Evolutionary conservation across 2,329 filamentous ascomycete species (phyloP).

Genomic region (Xylariaceae sp.): DNA sequence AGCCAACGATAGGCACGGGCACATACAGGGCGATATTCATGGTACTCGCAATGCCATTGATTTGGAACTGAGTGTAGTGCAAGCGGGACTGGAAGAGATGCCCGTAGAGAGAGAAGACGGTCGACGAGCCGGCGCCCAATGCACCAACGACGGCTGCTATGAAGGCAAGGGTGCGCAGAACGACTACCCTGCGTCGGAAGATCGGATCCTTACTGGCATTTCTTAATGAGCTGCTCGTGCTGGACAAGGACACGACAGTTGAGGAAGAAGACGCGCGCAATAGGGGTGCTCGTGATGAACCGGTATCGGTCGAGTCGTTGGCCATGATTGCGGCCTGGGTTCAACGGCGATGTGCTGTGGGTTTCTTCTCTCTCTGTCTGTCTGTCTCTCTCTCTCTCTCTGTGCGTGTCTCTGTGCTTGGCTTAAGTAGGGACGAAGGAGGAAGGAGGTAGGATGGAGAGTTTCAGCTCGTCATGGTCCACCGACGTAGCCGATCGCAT

Average conservation of each 20-base stretch:
- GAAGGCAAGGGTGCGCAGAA: slow-evolving; percentile 45
- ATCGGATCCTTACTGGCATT: slow-evolving; percentile 24
- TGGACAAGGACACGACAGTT: slow-evolving; percentile 24
- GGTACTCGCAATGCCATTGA: slow-evolving; percentile 81
- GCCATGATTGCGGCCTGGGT: slow-evolving; percentile 20
- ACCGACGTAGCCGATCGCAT: not conserved
- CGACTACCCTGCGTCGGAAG: slow-evolving; percentile 24
- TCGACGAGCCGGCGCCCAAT: slow-evolving; percentile 85
- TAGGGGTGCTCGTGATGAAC: slow-evolving; percentile 25
- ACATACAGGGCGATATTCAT: slow-evolving; percentile 87
- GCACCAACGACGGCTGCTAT: slow-evolving; percentile 50
- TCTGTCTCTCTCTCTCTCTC: not conserved
- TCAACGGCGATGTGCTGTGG: not conserved
- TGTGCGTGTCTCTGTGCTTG: not conserved
- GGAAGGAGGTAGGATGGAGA: not conserved
- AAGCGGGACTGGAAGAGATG: slow-evolving; percentile 82
- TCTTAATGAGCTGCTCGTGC: slow-evolving; percentile 29
- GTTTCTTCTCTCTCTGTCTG: not conserved
- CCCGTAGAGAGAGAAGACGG: slow-evolving; percentile 89
- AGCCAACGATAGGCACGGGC: slow-evolving; percentile 84
- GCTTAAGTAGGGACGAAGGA: not conserved
- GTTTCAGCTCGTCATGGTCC: not conserved
- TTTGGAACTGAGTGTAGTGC: slow-evolving; percentile 83
- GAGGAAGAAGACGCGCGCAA: slow-evolving; percentile 29
- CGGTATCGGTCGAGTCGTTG: slow-evolving; percentile 21